Evolutionary conservation across 192 early-diverging fungal species (phyloP).

Genomic region (Umbelopsis isabellina): DNA sequence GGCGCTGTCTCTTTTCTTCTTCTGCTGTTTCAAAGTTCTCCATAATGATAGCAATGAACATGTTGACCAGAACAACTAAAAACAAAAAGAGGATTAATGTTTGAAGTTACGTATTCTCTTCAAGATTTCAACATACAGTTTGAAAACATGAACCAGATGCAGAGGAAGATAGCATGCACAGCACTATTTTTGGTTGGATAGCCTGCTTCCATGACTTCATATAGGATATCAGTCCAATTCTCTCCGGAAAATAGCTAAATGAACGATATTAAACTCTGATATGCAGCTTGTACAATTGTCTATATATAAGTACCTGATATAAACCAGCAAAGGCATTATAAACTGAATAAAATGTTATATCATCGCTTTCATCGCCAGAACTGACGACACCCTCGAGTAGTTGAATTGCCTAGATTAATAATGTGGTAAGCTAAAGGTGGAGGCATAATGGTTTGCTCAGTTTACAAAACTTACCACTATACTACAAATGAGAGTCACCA

Average conservation of each 20-base stretch:
- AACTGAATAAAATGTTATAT: constrained; percentile 52
- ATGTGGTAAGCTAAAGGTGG: not conserved
- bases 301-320: constrained; percentile 47
- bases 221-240: constrained; percentile 63
- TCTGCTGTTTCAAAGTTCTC: constrained; percentile 67
- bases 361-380: constrained; percentile 7
- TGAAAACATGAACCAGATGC: constrained; percentile 57
- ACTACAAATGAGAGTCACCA: constrained; percentile 50
- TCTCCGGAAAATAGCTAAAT: constrained; percentile 62
- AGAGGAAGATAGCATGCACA: constrained; percentile 51
- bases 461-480: constrained; percentile 49
- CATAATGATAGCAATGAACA: constrained; percentile 68
- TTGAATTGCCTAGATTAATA: constrained; percentile 44
- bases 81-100: not conserved
- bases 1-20: constrained; percentile 54
- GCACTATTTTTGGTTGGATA: constrained; percentile 33
- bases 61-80: constrained; percentile 63
- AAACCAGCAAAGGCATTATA: constrained; percentile 57
- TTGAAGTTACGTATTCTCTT: not conserved
- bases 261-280: not conserved
- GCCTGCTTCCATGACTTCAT: constrained; percentile 48
- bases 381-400: constrained; percentile 41
- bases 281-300: not conserved
- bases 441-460: not conserved
- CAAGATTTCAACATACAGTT: constrained; percentile 52